Evolutionary conservation across 129 eudicot species (phyloP).

Genomic region (Lactuca saligna): DNA sequence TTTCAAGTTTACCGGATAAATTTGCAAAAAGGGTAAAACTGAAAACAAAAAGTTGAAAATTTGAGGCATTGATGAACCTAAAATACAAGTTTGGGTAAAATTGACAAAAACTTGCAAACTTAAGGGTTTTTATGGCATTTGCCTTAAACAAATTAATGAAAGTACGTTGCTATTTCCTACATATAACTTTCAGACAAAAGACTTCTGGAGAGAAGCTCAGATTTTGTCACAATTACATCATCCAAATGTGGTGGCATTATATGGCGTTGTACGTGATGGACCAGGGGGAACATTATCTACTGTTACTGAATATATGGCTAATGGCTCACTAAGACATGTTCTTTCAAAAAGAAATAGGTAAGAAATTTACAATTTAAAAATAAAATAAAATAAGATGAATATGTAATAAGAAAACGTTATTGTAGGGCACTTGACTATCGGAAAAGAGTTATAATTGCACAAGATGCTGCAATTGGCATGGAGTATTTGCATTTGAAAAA

Average conservation of each 20-base stretch:
- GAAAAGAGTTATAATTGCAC: conserved; percentile 61
- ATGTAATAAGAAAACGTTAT: conserved; percentile 2
- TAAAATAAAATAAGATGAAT: neutral
- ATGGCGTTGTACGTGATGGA: conserved; percentile 79
- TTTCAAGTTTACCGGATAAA: too few species aligned
- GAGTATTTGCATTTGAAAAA: conserved; percentile 73
- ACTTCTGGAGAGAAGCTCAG: conserved; percentile 85
- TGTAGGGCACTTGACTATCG: conserved; percentile 55
- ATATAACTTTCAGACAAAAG: conserved; percentile 43
- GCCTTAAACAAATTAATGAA: neutral
- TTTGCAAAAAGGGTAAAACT: too few species aligned
- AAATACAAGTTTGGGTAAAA: too few species aligned
- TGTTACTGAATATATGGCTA: conserved; percentile 67
- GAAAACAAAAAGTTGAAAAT: too few species aligned
- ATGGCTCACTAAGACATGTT: conserved; percentile 67
- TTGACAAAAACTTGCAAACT: too few species aligned
- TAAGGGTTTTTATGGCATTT: too few species aligned
- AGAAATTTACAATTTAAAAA: conserved; percentile 3
- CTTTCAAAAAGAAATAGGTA: conserved; percentile 48
- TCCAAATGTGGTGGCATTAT: conserved; percentile 78
- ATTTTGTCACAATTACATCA: conserved; percentile 74
- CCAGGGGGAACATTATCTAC: conserved; percentile 67
- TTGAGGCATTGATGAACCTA: too few species aligned
- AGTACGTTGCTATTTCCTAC: neutral
- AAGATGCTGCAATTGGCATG: conserved; percentile 86